A percentile compares a stretch with the other conserved stretches of the same genome.
Evolutionary conservation across 495 filamentous ascomycete genomes (phyloP).

Genomic region (Thermothielavioides terrestris): DNA sequence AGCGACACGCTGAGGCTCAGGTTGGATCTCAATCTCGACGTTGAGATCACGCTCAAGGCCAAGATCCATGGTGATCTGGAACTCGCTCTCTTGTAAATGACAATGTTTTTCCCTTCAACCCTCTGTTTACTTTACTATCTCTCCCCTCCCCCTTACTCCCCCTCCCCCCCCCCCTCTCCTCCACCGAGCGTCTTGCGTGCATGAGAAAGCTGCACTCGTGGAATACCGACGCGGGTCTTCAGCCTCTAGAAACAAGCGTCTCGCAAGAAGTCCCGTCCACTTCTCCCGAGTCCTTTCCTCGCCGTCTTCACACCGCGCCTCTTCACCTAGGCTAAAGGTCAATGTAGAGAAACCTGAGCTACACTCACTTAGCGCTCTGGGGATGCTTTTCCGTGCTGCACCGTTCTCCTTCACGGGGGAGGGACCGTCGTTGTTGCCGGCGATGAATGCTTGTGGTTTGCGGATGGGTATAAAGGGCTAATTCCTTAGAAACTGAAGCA

Average conservation of each 20-base stretch:
- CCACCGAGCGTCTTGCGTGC: not conserved
- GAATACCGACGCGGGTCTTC: slow-evolving; percentile 12
- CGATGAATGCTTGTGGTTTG: not conserved
- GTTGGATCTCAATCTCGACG: slow-evolving; percentile 78
- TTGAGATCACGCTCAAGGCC: slow-evolving; percentile 85
- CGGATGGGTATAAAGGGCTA: slow-evolving; percentile 19
- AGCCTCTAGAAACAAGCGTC: slow-evolving; percentile 11
- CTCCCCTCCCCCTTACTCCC: slow-evolving; percentile 1
- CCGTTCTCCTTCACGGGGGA: not conserved
- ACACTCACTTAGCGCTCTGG: slow-evolving; percentile 4
- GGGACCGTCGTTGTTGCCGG: not conserved
- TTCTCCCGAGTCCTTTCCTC: slow-evolving; percentile 5
- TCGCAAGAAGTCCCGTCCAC: not conserved
- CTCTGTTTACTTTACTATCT: not conserved
- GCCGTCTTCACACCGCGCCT: slow-evolving; percentile 11
- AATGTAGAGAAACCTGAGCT: slow-evolving; percentile 32
- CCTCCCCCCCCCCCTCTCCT: not conserved
- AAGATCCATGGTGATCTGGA: slow-evolving; percentile 89
- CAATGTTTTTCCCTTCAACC: not conserved
- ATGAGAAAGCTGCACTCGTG: not conserved
- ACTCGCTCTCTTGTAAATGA: slow-evolving; percentile 69
- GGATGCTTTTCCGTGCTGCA: not conserved
- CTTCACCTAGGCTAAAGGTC: slow-evolving; percentile 29
- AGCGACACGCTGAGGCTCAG: slow-evolving; percentile 64
- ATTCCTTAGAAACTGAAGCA: slow-evolving; percentile 34